Percentiles rank a stretch among this genome's conserved stretches.
Evolutionary conservation across 225 moss, liverwort and hornwort genomes (phyloP).

Genomic region (Neckera pumila): DNA sequence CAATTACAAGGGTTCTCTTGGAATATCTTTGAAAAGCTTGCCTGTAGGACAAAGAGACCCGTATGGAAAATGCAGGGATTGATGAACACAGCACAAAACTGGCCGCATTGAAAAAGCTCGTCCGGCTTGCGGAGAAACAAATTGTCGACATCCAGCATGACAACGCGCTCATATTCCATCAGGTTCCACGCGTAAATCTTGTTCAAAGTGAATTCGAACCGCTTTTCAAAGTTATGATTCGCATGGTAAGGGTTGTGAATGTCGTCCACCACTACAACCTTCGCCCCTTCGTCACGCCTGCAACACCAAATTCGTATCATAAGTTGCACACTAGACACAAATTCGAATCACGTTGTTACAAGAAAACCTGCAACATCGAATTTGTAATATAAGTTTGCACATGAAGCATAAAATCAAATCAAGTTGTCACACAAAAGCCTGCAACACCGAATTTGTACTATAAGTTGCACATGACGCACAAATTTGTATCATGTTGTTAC

Average conservation of each 20-base stretch:
- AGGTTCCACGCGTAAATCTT: constrained; percentile 90
- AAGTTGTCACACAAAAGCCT: not conserved
- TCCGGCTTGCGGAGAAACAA: constrained; percentile 81
- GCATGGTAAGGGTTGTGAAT: constrained; percentile 70
- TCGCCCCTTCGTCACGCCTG: constrained; percentile 72
- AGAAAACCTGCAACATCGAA: not conserved
- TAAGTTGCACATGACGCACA: not conserved
- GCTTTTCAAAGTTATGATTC: constrained; percentile 38
- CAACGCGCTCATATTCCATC: constrained; percentile 75
- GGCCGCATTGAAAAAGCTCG: constrained; percentile 86
- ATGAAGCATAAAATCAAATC: too few relatives aligned
- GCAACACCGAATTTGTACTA: not conserved
- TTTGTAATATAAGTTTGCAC: not conserved
- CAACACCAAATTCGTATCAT: not conserved
- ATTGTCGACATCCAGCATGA: constrained; percentile 96
- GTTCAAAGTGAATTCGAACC: constrained; percentile 83
- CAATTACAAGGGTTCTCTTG: not conserved
- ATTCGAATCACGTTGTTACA: not conserved
- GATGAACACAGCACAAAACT: constrained; percentile 93
- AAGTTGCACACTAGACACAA: not conserved
- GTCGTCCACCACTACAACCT: constrained; percentile 70
- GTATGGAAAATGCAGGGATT: constrained; percentile 97
- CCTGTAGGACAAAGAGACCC: constrained; percentile 93
- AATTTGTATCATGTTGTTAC: not conserved
- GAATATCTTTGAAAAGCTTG: not conserved